phyloP scores from a whole-genome alignment of 129 eudicot species.

The Sambucus nigra region DNA sequence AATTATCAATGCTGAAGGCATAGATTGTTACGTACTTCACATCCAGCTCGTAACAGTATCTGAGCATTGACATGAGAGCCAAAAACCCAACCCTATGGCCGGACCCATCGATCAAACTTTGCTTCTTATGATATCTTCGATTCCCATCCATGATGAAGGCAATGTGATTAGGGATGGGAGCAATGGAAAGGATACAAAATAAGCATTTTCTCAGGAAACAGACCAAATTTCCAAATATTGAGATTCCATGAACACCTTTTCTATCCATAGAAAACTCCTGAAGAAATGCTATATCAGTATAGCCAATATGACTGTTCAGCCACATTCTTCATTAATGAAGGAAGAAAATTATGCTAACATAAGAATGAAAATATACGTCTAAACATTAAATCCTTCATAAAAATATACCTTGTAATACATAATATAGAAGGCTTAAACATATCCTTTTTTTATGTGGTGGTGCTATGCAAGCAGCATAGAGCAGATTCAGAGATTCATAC shows the following conservation, averaged over 20 bases:
- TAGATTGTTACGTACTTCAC: conserved; percentile 47
- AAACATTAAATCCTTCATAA: too few relatives aligned
- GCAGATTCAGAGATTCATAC: too few relatives aligned
- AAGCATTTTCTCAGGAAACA: conserved; percentile 37
- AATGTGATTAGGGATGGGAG: conserved; percentile 46
- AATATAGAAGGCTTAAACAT: too few relatives aligned
- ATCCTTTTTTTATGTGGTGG: too few relatives aligned
- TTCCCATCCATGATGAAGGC: conserved; percentile 79
- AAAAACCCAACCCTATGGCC: conserved; percentile 56
- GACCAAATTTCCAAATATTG: conserved; percentile 13
- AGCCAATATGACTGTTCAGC: conserved; percentile 17
- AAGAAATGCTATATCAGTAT: not conserved
- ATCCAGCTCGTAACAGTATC: conserved; percentile 48
- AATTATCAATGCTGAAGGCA: conserved; percentile 75
- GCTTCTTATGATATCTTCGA: conserved; percentile 55
- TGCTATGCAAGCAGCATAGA: too few relatives aligned
- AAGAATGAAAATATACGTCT: too few relatives aligned
- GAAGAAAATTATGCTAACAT: not conserved
- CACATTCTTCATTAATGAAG: too few relatives aligned
- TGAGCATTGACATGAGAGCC: conserved; percentile 50
- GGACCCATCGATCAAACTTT: conserved; percentile 36
- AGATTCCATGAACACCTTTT: conserved; percentile 6
- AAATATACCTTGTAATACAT: too few relatives aligned
- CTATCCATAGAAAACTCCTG: conserved; percentile 20
- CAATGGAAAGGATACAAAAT: conserved; percentile 32